These are phyloP conservation scores for Suhomyces guaymorum DNA, from an alignment of 1,139 yeast genomes.

Conservation along the genomic window DNA sequence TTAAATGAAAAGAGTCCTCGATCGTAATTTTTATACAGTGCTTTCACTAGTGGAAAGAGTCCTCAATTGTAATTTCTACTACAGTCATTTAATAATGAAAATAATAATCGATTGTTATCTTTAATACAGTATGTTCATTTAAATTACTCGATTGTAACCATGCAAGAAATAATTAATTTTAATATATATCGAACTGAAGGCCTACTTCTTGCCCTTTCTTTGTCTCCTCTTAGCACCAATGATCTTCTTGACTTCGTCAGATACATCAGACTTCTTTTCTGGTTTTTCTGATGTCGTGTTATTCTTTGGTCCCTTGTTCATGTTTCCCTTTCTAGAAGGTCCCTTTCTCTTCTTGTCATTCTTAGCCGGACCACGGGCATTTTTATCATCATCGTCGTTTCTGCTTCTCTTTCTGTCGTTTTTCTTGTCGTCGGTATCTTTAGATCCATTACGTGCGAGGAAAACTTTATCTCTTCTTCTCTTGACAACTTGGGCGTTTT, in stretches of 20 bases:
- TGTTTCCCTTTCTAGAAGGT: conserved; percentile 39
- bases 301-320: conserved; percentile 42
- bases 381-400: conserved; percentile 23
- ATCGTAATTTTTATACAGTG: no score
- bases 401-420: conserved; percentile 25
- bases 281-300: conserved; percentile 14
- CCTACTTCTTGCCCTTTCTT: conserved; percentile 49
- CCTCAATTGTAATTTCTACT: no score
- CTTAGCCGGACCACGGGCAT: conserved; percentile 17
- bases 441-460: conserved; percentile 40
- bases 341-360: conserved; percentile 26
- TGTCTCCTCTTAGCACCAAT: conserved; percentile 72
- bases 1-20: conserved; percentile 6
- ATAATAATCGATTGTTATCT: no score
- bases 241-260: conserved; percentile 59
- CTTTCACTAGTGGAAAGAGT: no score
- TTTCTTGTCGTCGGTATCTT: conserved; percentile 12
- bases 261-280: conserved; percentile 41
- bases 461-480: conserved; percentile 76
- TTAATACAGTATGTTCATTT: no score
- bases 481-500: conserved; percentile 88
- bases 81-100: no score
- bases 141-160: no score
- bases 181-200: conserved; percentile 2
- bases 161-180: conserved; percentile 1